Percentiles rank a stretch among this genome's conserved stretches.
Conservation (phyloP, 176 grass and related monocot species). For the Avena atlantica region DNA sequence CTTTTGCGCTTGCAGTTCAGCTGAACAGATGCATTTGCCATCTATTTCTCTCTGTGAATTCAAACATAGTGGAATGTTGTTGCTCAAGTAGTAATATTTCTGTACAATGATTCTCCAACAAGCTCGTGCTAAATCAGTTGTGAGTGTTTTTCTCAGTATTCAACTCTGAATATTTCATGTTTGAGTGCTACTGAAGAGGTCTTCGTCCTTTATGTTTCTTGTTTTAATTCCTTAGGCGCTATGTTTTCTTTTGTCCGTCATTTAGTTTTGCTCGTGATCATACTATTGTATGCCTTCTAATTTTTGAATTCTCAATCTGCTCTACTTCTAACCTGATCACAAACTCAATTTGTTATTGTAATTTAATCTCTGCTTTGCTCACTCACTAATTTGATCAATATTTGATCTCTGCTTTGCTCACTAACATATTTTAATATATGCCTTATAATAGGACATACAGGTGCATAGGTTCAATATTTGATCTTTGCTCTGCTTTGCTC, state of each 20-base stretch:
- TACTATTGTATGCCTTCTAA: neutral
- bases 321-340: neutral
- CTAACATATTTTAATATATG: neutral
- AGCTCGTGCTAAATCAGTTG: too few relatives aligned
- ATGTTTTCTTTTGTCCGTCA: neutral
- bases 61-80: neutral
- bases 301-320: conserved; percentile 6
- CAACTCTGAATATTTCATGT: neutral
- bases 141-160: neutral
- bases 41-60: conserved; percentile 1
- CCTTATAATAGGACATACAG: neutral
- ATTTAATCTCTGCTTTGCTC: conserved; percentile 34
- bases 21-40: neutral
- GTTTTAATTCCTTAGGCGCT: neutral
- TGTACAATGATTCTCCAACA: neutral
- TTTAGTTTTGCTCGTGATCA: neutral
- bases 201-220: neutral
- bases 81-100: conserved; percentile 17
- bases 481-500: conserved; percentile 36
- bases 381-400: neutral
- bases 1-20: neutral
- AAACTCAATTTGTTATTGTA: neutral
- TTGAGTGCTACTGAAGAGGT: neutral
- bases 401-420: conserved; percentile 28
- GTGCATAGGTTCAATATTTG: neutral